phyloP scores from a whole-genome alignment of 306 rosid genomes.

The Geum urbanum region DNA sequence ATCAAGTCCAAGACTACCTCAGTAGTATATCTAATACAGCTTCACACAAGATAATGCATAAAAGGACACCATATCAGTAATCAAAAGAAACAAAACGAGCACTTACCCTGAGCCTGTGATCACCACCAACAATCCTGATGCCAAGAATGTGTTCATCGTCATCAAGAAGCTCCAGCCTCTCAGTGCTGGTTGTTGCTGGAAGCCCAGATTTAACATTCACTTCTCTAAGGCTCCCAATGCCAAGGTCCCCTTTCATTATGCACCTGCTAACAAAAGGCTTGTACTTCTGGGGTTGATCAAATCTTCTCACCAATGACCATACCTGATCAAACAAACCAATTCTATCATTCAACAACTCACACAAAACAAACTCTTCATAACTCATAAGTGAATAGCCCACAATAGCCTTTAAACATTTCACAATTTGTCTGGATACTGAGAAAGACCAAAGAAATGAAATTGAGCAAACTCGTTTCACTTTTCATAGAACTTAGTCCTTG shows the following conservation, averaged over 20 bases:
- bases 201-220: conserved; percentile 95
- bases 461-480: not conserved
- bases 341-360: not conserved
- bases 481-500: not conserved
- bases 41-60: not conserved
- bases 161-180: conserved; percentile 81
- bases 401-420: not conserved
- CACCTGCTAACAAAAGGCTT: conserved; percentile 91
- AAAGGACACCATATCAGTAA: conserved; percentile 4
- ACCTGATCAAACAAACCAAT: conserved; percentile 48
- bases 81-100: not conserved
- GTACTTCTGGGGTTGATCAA: conserved; percentile 88
- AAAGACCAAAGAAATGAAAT: not conserved
- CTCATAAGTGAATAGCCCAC: not conserved
- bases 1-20: not conserved
- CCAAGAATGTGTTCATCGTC: conserved; percentile 87
- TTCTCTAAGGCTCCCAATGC: conserved; percentile 87
- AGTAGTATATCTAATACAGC: not conserved
- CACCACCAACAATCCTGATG: conserved; percentile 78
- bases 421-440: not conserved
- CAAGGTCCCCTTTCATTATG: conserved; percentile 70
- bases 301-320: conserved; percentile 95
- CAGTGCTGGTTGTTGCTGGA: conserved; percentile 93
- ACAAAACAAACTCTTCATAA: not conserved
- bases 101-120: conserved; percentile 78